Evolutionary conservation across 495 filamentous ascomycete genomes (phyloP), one percentile per base, ranked within the genome.

Genomic region (Penicillium canariense): DNA sequence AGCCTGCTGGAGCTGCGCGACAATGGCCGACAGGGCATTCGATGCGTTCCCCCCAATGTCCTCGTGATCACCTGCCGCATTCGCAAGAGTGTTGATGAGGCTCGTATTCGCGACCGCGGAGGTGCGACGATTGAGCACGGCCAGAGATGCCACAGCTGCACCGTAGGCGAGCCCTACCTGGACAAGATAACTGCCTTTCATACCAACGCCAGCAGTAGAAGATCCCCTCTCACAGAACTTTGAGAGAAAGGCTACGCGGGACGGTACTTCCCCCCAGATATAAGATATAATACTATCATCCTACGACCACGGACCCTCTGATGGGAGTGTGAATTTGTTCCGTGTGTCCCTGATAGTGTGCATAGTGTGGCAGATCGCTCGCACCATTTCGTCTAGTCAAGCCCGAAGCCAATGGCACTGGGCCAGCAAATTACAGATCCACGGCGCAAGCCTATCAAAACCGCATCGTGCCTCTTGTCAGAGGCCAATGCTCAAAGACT

Each of bases 1-100:
- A 17, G 12, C 11, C 10, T 49, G 17, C 9, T 58, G 34, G 8
- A 59, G 45, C 11, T 55, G 45, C n/a, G 50, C 50, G 20, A 43
- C 20, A 2, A 62, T 31, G 0, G 30, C 31, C 1, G 45, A 18
- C 11, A 47, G 23, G 14, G 47, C 28, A 9, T 34, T 35, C n/a
- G 50, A 48, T 14, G 42, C 30, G 30, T 44, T 30, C 7, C 27
- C 22, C 15, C 17, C 20, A 34, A 18, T 35, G 46, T 35, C 17
- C n/a, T 22, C 15, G 34, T 51, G 49, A 31, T 39, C 49, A 42
- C 27, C 26, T 40, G 23, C 49, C 36, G 45, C 50, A 44, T 32
- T 44, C 14, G 38, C 26, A 3, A 26, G 18, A 1, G 38, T 32
- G 12, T 39, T 7, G 25, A 59, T 12, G 38, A 58, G 50, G 39